These are phyloP conservation scores for Aphanocladium album DNA, from an alignment of 2,329 filamentous ascomycete genomes.

Conservation along the genomic window DNA sequence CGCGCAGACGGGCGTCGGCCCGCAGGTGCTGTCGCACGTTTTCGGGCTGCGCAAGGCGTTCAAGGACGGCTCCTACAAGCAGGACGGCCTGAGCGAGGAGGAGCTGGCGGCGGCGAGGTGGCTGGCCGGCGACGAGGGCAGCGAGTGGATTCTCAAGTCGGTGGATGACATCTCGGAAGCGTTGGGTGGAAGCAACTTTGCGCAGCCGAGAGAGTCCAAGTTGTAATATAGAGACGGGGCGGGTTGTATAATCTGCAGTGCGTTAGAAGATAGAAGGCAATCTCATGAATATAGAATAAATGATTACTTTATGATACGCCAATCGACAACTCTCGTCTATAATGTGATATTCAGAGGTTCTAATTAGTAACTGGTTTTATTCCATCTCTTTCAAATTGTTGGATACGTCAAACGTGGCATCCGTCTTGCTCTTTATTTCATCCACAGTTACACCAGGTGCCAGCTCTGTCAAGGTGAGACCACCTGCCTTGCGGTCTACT, in stretches of 20 bases:
- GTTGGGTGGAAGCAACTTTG: constrained; percentile 40
- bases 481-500: constrained; percentile 57
- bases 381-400: constrained; percentile 48
- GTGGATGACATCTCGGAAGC: constrained; percentile 42
- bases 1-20: constrained; percentile 75
- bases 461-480: constrained; percentile 63
- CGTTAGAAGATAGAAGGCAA: not conserved
- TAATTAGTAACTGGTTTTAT: constrained; percentile 16
- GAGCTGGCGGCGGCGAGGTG: constrained; percentile 31
- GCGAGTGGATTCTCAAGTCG: constrained; percentile 41
- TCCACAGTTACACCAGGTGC: constrained; percentile 65
- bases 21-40: constrained; percentile 75
- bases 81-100: constrained; percentile 28
- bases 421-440: constrained; percentile 64
- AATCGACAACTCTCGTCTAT: not conserved
- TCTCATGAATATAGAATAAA: not conserved
- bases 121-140: constrained; percentile 41
- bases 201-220: constrained; percentile 21
- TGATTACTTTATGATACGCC: not conserved
- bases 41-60: constrained; percentile 75
- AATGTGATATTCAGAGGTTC: not conserved
- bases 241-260: not conserved
- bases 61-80: constrained; percentile 56
- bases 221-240: constrained; percentile 14
- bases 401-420: constrained; percentile 60